A percentile compares a stretch with the other conserved stretches of the same genome.
phyloP scores from a whole-genome alignment of 345 rosid genomes.

The Camelina laxa region DNA sequence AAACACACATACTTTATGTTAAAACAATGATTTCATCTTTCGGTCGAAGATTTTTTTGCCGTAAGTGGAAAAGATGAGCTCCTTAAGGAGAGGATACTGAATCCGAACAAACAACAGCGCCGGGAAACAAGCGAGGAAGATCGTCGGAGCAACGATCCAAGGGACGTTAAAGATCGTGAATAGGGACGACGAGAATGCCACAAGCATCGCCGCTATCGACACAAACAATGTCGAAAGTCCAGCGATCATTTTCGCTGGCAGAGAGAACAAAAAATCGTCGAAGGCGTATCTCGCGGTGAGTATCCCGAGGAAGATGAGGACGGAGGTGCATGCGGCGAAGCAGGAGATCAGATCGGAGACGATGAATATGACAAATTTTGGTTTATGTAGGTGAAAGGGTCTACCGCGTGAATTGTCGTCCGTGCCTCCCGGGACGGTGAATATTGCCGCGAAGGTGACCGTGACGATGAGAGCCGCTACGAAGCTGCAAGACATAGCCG shows the following conservation, averaged over 20 bases:
- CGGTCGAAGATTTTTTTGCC: conserved; percentile 44
- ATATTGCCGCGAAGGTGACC: conserved; percentile 45
- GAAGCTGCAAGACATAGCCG: conserved; percentile 43
- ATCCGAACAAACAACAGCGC: conserved; percentile 38
- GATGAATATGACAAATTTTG: conserved; percentile 24
- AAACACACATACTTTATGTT: too few relatives aligned
- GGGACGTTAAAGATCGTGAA: conserved; percentile 21
- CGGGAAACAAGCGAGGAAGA: conserved; percentile 41
- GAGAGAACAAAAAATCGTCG: conserved; percentile 38
- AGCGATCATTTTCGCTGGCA: conserved; percentile 44
- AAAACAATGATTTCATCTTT: conserved; percentile 26
- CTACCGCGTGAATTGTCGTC: background rate
- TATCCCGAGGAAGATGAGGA: conserved; percentile 43
- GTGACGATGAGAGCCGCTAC: conserved; percentile 47
- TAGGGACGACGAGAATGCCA: conserved; percentile 42
- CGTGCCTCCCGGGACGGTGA: conserved; percentile 46
- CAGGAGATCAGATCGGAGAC: conserved; percentile 44
- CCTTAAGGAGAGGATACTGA: conserved; percentile 45
- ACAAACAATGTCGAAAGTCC: conserved; percentile 45
- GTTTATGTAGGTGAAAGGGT: conserved; percentile 25
- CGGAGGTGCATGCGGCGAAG: conserved; percentile 40
- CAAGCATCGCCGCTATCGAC: conserved; percentile 46
- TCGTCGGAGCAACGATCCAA: conserved; percentile 41
- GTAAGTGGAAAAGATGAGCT: conserved; percentile 35
- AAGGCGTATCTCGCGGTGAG: conserved; percentile 45